Conservation (phyloP, 1,284 basidiomycete species). For the Termitomyces sp. region DNA sequence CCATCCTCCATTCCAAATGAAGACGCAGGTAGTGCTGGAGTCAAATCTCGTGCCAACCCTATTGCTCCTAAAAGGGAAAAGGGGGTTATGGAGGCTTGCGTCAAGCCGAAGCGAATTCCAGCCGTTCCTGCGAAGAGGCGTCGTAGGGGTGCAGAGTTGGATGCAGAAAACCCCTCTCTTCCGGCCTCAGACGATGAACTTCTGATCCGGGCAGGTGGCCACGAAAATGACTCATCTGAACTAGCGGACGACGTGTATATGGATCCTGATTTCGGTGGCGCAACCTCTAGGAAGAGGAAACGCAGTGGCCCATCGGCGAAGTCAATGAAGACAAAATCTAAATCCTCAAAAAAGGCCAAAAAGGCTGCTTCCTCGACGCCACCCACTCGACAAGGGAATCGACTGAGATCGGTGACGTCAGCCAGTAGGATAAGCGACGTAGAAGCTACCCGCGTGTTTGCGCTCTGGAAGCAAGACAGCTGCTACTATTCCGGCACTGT, state of each 20-base stretch:
- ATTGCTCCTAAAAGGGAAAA: not conserved
- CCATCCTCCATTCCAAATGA: slow-evolving; percentile 39
- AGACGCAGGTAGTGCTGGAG: slow-evolving; percentile 17
- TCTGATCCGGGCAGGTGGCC: slow-evolving; percentile 17
- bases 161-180: slow-evolving; percentile 15
- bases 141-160: slow-evolving; percentile 14
- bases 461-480: slow-evolving; percentile 55
- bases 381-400: slow-evolving; percentile 22
- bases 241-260: slow-evolving; percentile 37
- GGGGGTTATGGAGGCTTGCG: not conserved
- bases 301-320: slow-evolving; percentile 24
- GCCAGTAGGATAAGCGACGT: slow-evolving; percentile 17
- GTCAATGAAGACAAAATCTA: slow-evolving; percentile 18
- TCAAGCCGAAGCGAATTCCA: slow-evolving; percentile 11
- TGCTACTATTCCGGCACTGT: slow-evolving; percentile 61
- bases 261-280: slow-evolving; percentile 22
- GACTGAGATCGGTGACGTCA: slow-evolving; percentile 27
- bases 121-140: slow-evolving; percentile 8
- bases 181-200: slow-evolving; percentile 21
- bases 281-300: slow-evolving; percentile 46
- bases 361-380: slow-evolving; percentile 12
- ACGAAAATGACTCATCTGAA: slow-evolving; percentile 39
- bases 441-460: slow-evolving; percentile 54
- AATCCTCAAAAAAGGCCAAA: slow-evolving; percentile 22
- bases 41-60: not conserved